Conservation (phyloP, 768 basidiomycete genomes). For the Phlegmacium glaucopus region DNA sequence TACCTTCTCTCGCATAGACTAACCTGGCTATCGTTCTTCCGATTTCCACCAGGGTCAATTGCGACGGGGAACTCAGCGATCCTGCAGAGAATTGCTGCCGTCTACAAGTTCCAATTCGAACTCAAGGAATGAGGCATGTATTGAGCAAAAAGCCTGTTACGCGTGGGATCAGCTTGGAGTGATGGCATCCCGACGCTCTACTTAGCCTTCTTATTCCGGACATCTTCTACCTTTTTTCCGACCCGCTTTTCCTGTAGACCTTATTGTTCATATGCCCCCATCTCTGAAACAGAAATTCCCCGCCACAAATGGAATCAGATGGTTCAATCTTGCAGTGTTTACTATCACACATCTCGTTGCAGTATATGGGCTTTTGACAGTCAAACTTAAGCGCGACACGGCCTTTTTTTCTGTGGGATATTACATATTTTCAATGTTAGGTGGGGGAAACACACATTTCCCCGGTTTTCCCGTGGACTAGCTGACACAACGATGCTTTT, state of each 20-base stretch:
- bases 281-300: conserved; percentile 36
- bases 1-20: conserved; percentile 11
- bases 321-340: conserved; percentile 76
- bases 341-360: conserved; percentile 69
- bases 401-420: conserved; percentile 59
- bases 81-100: conserved; percentile 18
- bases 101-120: conserved; percentile 10
- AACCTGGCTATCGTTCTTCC: conserved; percentile 7
- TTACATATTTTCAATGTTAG: conserved; percentile 87
- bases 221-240: too few relatives aligned
- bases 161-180: conserved; percentile 11
- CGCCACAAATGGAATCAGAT: conserved; percentile 52
- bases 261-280: conserved; percentile 7
- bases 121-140: conserved; percentile 8
- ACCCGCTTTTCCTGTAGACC: not conserved
- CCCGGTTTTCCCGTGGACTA: conserved; percentile 3
- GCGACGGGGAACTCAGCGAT: conserved; percentile 17
- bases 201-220: not conserved
- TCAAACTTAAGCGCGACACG: conserved; percentile 48
- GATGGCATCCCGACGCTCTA: conserved; percentile 5
- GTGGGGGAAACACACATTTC: conserved; percentile 33
- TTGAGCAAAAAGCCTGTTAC: conserved; percentile 8
- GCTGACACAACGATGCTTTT: conserved; percentile 5
- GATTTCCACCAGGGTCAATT: conserved; percentile 14
- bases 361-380: conserved; percentile 60